Conservation (phyloP, 176 grass and related monocot species). For the Stipa capillata region DNA sequence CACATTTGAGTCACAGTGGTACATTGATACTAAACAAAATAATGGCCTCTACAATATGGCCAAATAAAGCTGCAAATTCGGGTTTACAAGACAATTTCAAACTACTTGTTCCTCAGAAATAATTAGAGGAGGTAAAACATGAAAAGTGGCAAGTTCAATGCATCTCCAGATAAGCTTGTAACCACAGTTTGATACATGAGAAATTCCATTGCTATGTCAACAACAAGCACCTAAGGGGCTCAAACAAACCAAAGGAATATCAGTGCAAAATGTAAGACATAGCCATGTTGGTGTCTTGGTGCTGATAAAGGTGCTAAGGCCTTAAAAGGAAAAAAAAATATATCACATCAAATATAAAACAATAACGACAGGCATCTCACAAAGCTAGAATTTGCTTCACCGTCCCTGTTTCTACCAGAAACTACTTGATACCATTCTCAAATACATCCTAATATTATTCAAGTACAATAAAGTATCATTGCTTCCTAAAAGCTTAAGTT, state of each 20-base stretch:
- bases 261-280: not conserved
- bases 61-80: not conserved
- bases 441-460: not conserved
- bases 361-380: not conserved
- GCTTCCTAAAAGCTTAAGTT: not conserved
- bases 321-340: not conserved
- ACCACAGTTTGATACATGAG: not conserved
- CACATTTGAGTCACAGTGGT: not conserved
- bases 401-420: not conserved
- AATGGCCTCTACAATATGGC: not conserved
- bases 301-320: not conserved
- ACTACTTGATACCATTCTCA: not conserved
- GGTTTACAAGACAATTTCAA: not conserved
- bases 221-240: not conserved
- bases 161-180: not conserved
- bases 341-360: not conserved
- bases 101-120: not conserved
- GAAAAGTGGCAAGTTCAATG: not conserved
- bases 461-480: not conserved
- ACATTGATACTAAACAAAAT: not conserved
- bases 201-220: not conserved
- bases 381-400: not conserved
- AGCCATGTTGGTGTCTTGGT: not conserved
- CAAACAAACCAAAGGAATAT: not conserved
- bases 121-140: constrained; percentile 7